Evolutionary conservation across 495 filamentous ascomycete genomes (phyloP), one percentile per base, ranked within the genome.

Genomic region (Bryoglossum gracile): DNA sequence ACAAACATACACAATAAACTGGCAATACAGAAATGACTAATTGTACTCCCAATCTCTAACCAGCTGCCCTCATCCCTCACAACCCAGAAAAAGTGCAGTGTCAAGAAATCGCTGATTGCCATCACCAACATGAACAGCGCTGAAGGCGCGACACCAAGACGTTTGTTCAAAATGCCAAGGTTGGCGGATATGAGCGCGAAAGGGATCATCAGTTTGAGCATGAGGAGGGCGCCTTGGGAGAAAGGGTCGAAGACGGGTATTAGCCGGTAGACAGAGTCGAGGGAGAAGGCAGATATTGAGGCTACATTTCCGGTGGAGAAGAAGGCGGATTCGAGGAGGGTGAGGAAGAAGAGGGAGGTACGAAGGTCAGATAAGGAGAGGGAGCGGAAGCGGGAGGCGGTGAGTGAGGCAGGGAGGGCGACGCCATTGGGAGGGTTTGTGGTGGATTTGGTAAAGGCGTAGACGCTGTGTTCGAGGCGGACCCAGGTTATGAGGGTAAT

Each of bases 261-360:
- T n/a, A 99, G 80, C 10, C 94, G 86, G 67, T 72, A 79, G 21
- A 99, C 92, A 61, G 82, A 86, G 38, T 96, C 92, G 14, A 99
- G 74, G 30, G 84, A 89, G 77, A 99, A 99, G 6, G 91, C 87
- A 25, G 90, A 94, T 46, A 99, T 66, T 4, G 89, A 95, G 4
- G 94, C 92, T 41, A 99, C 81, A 68, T 99, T 99, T 53, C 94
- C 94, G 2, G 90, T 95, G 68, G 83, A 84, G 76, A 99, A 99
- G 72, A 99, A 99, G 28, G 86, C 94, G 18, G 89, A 86, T 65
- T 97, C 91, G 13, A 99, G 76, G 10, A 99, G 77, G 59, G 85
- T 88, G 59, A 97, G 82, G 77, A 96, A 96, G 75, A 96, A 96
- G 16, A 97, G 74, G 8, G 89, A 82, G 25, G 92, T 82, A 34